Base-by-base conservation (phyloP, 371 early-diverging fungal genomes). In the Mucor circinelloides region DNA sequence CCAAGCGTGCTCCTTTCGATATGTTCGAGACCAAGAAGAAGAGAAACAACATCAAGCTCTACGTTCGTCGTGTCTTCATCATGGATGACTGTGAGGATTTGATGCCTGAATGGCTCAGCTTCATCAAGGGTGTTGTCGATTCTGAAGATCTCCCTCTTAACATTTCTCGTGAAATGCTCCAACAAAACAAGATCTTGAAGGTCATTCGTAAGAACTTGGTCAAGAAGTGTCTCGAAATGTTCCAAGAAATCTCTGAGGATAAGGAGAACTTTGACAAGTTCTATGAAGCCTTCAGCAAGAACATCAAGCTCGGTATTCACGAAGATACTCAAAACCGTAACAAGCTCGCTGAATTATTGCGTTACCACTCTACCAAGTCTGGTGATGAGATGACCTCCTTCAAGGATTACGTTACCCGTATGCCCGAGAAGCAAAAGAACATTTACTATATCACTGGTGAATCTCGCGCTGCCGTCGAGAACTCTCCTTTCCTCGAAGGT, bases 391-490 rank as follows among this genome's bases (percentile, higher is more conserved):
- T 88, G 68, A 80, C 81, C 59, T 87, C 89, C 15, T 81, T 96
- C 58, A 91, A 91, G 69, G 93, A 90, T 65, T 96, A 96, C 76
- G 83, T 92, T 27, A 85, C 84, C 25, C 87, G 91, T 69, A 94
- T 94, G 93, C 86, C 85, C 75, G 87, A 91, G 76, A 89, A 87
- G 71, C 95, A 85, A 67, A 80, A 94, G 89, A 89, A 89, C 83
- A 95, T 95, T 81, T 96, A 96, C 92, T 97, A 97, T 90, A 94
- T 99, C 87, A 99, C 99, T 66, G 99, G 99, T 70, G 95, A 97
- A 83, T 92, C 92, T 80, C 91, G 93, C 73, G 88, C 92, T 71
- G 94, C 95, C 38, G 95, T 99, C 60, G 97, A 97, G 84, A 94
- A 94, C 84, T 93, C 96, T 71, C 99, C 99, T 52, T 99, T 97